Evolutionary conservation across 2,329 filamentous ascomycete species (phyloP).

Genomic region (Fonsecaea nubica): DNA sequence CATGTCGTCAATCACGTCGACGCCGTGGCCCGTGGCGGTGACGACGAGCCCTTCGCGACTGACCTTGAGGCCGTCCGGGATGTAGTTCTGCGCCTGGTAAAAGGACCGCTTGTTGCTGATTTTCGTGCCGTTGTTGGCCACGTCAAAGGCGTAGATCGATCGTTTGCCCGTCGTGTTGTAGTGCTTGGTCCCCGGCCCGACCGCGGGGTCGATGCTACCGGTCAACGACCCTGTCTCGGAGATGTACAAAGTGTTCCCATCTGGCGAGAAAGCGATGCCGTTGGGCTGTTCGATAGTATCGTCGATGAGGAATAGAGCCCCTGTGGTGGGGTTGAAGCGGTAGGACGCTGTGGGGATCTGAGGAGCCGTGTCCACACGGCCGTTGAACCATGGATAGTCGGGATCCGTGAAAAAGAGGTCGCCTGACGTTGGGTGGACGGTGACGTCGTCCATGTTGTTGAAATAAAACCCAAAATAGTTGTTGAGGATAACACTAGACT

Average conservation of each 20-base stretch:
- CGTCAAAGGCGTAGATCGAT: constrained; percentile 48
- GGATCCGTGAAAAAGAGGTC: constrained; percentile 61
- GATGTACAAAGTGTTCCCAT: constrained; percentile 50
- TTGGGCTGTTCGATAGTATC: constrained; percentile 51
- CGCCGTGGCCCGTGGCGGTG: constrained; percentile 48
- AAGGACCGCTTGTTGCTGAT: constrained; percentile 49
- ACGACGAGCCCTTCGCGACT: constrained; percentile 51
- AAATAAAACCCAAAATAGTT: constrained; percentile 58
- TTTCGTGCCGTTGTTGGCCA: constrained; percentile 45
- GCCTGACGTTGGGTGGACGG: constrained; percentile 49
- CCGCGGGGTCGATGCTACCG: constrained; percentile 42
- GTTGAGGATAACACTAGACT: constrained; percentile 52
- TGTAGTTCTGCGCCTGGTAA: constrained; percentile 49
- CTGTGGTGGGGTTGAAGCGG: constrained; percentile 47
- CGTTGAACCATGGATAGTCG: constrained; percentile 48
- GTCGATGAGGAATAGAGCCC: constrained; percentile 47
- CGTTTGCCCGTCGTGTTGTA: constrained; percentile 33
- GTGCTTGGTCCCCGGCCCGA: constrained; percentile 14
- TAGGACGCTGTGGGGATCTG: constrained; percentile 49
- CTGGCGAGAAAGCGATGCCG: constrained; percentile 52
- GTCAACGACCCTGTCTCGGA: constrained; percentile 48
- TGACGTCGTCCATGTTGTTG: constrained; percentile 52
- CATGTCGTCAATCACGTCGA: constrained; percentile 50
- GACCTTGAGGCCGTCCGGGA: constrained; percentile 54
- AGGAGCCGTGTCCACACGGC: constrained; percentile 47